Base-by-base conservation (phyloP, 202 grass and related monocot species). In the Carex arenaria region DNA sequence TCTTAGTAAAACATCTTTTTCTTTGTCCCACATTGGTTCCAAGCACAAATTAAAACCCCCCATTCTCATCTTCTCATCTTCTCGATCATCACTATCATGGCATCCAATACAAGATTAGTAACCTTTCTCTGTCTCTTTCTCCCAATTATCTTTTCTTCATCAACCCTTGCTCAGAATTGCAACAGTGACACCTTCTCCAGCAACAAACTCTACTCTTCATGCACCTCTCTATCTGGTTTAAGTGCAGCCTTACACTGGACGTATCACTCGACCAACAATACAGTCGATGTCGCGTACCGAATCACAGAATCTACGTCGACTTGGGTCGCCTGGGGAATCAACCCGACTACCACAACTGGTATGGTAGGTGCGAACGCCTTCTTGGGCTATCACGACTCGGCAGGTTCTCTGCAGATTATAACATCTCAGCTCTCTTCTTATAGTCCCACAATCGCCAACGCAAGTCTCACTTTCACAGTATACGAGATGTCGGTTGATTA, bases 321-420 rank as follows among this genome's bases (percentile, higher is more conserved):
- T 1, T 97, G 92, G 92, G 94, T 97, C 10, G 83, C 30, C 42
- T 97, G 94, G 94, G 94, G 82, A 18, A 87, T 94, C 89, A 98
- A 98, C 89, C 72, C 92, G 4, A 4, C 19, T 3, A 0, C 4
- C 51, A 0, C 26, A 26, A 26, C 0, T 47, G 1, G 11, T 64
- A 98, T 98, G 95, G 0, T 0, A 4, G 86, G 86, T 17, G 84
- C 89, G 61, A 81, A 86, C 62, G 90, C 92, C 51, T 85, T 98
- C 90, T 32, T 98, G 77, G 92, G 89, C 4, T 92, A 89, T 63
- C 89, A 89, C 1, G 55, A 72, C 80, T 38, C 72, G 45, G 23
- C 2, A 59, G 89, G 93, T 67, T 61, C 0, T 10, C 30, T 86
- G 1, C 65, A 85, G 38, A 12, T 93, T 3, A 84, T 90, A 45